Base-by-base conservation (phyloP, 306 rosid species). In the Prosopis cineraria region DNA sequence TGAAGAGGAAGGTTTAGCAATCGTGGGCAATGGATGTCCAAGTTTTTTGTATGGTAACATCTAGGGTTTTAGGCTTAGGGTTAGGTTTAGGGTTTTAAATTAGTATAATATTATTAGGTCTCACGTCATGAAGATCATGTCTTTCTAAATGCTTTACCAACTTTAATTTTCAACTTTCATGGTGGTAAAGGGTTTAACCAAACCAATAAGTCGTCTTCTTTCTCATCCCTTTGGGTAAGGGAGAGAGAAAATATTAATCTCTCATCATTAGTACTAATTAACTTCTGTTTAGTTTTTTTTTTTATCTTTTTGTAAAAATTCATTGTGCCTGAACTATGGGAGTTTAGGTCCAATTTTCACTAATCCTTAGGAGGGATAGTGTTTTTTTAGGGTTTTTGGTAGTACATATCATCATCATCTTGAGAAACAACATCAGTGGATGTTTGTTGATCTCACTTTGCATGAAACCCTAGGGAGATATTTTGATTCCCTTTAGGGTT, bases 401-500 rank as follows among this genome's bases (percentile, higher is more conserved):
- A 80, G 84, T 74, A 83, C 79, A 81, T 81, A 74, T 87, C 89
- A 74, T 86, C 82, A 80, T 90, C 81, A 83, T 88, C 75, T 88
- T 89, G 98, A 85, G 91, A 39, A 73, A 69, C 90, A 81, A 53
- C 98, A 86, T 78, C 81, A 83, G 87, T 88, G 97, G 95, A 86
- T 88, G 90, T 58, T 5, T 88, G 84, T 48, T n/a, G 94, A 84
- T 81, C 87, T 93, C 92, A 90, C 84, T 34, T 68, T 95, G 97
- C 97, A 92, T 89, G 86, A 76, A 78, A 82, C 89, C 88, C 88
- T 36, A 53, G 97, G 97, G 97, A 91, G 84, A 88, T 92, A 90
- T 95, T 95, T 95, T 83, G 98, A 82, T 67, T 91, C 91, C 97
- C 98, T 93, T 86, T 86, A 53, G 91, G 98, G 89, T 88, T 79